Evolutionary conservation across 2,329 filamentous ascomycete species (phyloP).

Genomic region (Talaromyces pinophilus): DNA sequence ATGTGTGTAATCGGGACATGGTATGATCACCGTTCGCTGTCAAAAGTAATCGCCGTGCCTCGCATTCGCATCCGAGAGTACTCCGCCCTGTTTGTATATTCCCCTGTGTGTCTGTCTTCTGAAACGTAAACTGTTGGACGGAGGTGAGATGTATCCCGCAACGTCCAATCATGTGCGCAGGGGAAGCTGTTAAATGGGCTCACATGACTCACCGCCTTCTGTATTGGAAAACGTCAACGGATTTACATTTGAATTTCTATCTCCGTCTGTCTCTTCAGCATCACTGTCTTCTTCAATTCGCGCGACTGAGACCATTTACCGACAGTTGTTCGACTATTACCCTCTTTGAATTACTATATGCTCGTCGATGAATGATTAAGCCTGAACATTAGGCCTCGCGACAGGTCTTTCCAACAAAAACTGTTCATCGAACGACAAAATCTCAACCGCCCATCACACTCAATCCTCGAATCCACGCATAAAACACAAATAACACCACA

Average conservation of each 20-base stretch:
- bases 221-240: constrained; percentile 21
- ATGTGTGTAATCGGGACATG: constrained; percentile 3
- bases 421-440: background rate
- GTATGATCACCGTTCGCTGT: background rate
- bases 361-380: background rate
- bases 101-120: background rate
- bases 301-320: no score
- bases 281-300: no score
- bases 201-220: constrained; percentile 40
- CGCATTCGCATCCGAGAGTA: constrained; percentile 4
- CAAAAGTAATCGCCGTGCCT: background rate
- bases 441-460: background rate
- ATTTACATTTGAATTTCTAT: constrained; percentile 5
- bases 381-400: background rate
- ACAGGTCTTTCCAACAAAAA: background rate
- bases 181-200: constrained; percentile 18
- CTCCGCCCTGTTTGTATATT: background rate
- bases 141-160: background rate
- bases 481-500: background rate
- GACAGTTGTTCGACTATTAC: no score
- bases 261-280: background rate
- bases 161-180: constrained; percentile 7
- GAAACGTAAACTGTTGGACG: constrained; percentile 11
- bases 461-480: background rate
- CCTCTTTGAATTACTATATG: background rate